Evolutionary conservation across 2,329 filamentous ascomycete genomes (phyloP), one percentile per base, ranked within the genome.

Genomic region (Geosmithia flava): DNA sequence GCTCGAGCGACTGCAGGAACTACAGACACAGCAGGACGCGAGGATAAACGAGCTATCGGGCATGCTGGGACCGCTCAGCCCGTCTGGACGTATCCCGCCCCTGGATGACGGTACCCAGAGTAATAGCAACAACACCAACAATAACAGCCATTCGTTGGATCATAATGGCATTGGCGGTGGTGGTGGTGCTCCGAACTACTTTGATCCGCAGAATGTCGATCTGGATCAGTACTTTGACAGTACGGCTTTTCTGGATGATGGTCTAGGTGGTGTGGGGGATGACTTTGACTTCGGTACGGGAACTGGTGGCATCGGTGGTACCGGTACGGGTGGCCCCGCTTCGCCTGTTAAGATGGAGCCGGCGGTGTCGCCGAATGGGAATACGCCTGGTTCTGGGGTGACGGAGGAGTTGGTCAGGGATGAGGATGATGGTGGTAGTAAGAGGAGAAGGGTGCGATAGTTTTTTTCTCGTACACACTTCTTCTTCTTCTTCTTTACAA

Each of bases 11-110:
- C 72, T 97, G 2, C 80, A 87, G 53, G 83, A 82, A 42, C 71
- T 95, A 57, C 87, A 94, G 59, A 78, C 80, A 20, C 81, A 91
- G 51, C 89, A 95, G 58, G 81, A 85, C 51, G 75, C 75, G 45
- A 84, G 85, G 45, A 84, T 96, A 1, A 79, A 86, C 52, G 80
- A 86, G 50, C 71, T 96, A 10, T 81, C 81, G 47, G 81, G 79
- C 48, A 69, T 88, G 16, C 74, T 96, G 7, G 82, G 85, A 7
- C 89, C 89, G 0, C 72, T 95, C 13, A 90, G 83, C 57, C 89
- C 89, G 0, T 86, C 80, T 0, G 88, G 87, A 4, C 76, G 78
- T 16, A 86, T 95, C 37, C 85, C 87, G 1, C 86, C 86, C 4
- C 63, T 93, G 2, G 47, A 49, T 6, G 47, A 42, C 23, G 23